Conservation (phyloP, 2,329 filamentous ascomycete species). For the Curvularia sp. region DNA sequence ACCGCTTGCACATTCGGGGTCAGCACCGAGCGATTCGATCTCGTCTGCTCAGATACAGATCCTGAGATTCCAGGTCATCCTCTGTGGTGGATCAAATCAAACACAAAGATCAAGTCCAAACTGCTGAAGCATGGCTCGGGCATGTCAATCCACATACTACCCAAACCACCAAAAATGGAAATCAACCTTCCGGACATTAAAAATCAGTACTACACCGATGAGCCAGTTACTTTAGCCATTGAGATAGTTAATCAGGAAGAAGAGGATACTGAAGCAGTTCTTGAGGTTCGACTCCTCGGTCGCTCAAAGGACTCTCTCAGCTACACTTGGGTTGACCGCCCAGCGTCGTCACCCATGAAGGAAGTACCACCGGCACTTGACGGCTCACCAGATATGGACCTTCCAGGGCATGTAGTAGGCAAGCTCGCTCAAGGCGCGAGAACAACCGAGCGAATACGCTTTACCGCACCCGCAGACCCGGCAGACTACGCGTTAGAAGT, state of each 20-base stretch:
- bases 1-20: constrained; percentile 69
- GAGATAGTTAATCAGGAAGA: constrained; percentile 84
- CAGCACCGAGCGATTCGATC: constrained; percentile 69
- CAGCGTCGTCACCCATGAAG: constrained; percentile 43
- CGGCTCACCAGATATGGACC: constrained; percentile 36
- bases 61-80: constrained; percentile 38
- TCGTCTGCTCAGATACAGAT: constrained; percentile 69
- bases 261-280: constrained; percentile 73
- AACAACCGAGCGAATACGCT: constrained; percentile 47
- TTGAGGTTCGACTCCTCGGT: constrained; percentile 74
- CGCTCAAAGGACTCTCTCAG: constrained; percentile 56
- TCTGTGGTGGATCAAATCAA: constrained; percentile 47
- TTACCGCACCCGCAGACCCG: constrained; percentile 54
- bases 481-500: constrained; percentile 73
- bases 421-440: constrained; percentile 42
- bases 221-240: constrained; percentile 72
- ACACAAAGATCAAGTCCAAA: constrained; percentile 34
- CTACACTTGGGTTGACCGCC: constrained; percentile 57
- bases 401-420: constrained; percentile 50
- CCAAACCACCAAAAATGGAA: constrained; percentile 90
- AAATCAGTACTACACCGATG: constrained; percentile 84
- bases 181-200: constrained; percentile 69
- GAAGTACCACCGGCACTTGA: constrained; percentile 36
- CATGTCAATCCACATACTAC: constrained; percentile 73
- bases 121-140: constrained; percentile 47